Evolutionary conservation across 2,329 filamentous ascomycete genomes (phyloP).

Genomic region (Trichoderma pleuroti): DNA sequence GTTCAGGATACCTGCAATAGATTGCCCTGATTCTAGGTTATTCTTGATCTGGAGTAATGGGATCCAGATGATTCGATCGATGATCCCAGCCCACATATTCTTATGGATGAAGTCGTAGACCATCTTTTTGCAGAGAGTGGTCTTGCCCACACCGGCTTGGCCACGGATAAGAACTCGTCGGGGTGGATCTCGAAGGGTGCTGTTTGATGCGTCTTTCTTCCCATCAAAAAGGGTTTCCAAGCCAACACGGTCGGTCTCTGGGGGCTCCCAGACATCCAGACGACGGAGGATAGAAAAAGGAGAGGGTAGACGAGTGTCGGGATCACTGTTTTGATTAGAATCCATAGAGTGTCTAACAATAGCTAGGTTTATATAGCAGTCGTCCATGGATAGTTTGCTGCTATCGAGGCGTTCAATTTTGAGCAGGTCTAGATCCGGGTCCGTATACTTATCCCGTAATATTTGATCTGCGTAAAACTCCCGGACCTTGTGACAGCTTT

Average conservation of each 20-base stretch:
- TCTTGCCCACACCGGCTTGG: slow-evolving; percentile 1
- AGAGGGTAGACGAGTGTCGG: neutral
- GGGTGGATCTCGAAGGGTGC: neutral
- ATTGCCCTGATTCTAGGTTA: neutral
- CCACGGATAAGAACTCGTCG: neutral
- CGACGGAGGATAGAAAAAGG: neutral
- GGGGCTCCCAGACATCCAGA: neutral
- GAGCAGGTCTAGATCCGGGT: neutral
- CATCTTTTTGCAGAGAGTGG: slow-evolving; percentile 7
- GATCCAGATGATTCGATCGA: neutral
- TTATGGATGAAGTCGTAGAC: neutral
- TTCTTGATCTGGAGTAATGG: neutral
- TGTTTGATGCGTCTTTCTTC: neutral
- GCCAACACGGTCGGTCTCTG: neutral
- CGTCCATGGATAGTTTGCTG: neutral
- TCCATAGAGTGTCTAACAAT: neutral
- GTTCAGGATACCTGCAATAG: neutral
- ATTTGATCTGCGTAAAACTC: neutral
- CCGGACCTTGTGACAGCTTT: neutral
- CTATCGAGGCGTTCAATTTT: neutral
- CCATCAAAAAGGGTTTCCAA: neutral
- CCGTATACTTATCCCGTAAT: neutral
- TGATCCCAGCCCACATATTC: neutral
- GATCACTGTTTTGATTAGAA: neutral
- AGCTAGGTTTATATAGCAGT: neutral